phyloP scores from a whole-genome alignment of 495 filamentous ascomycete genomes.

The Penicillium crystallinum region DNA sequence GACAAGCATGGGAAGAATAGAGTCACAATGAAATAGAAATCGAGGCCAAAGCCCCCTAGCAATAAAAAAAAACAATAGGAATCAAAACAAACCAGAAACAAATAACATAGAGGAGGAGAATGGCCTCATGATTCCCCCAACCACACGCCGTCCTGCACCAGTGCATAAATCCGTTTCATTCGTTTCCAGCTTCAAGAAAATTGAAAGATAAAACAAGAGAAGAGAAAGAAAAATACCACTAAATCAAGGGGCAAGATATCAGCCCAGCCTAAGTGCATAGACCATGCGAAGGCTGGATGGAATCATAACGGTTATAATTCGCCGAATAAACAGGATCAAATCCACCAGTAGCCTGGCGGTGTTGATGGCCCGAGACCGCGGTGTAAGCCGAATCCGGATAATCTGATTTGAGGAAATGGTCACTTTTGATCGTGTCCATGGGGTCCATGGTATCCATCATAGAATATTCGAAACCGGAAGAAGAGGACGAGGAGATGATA shows the following conservation, averaged over 20 bases:
- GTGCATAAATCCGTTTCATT: conserved; percentile 22
- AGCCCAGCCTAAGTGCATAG: conserved; percentile 29
- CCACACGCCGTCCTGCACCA: conserved; percentile 24
- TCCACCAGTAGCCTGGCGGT: conserved; percentile 21
- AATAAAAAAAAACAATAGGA: background rate
- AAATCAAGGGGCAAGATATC: background rate
- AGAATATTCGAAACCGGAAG: conserved; percentile 36
- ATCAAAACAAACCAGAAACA: no score
- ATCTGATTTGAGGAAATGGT: conserved; percentile 21
- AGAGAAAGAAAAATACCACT: conserved; percentile 3
- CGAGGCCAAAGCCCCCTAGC: conserved; percentile 5
- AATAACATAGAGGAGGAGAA: conserved; percentile 6
- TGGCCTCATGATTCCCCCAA: conserved; percentile 7
- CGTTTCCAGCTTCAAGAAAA: conserved; percentile 4
- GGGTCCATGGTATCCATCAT: conserved; percentile 41
- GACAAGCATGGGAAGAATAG: background rate
- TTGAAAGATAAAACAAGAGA: conserved; percentile 11
- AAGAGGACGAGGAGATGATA: conserved; percentile 42
- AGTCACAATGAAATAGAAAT: conserved; percentile 8
- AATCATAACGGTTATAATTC: conserved; percentile 30
- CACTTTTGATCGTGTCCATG: conserved; percentile 36
- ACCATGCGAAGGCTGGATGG: conserved; percentile 29
- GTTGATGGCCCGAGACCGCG: conserved; percentile 19
- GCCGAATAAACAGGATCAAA: conserved; percentile 35
- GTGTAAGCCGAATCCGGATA: conserved; percentile 32